These are phyloP conservation scores for Citrus glauca DNA, from an alignment of 345 rosid genomes.

Conservation along the genomic window DNA sequence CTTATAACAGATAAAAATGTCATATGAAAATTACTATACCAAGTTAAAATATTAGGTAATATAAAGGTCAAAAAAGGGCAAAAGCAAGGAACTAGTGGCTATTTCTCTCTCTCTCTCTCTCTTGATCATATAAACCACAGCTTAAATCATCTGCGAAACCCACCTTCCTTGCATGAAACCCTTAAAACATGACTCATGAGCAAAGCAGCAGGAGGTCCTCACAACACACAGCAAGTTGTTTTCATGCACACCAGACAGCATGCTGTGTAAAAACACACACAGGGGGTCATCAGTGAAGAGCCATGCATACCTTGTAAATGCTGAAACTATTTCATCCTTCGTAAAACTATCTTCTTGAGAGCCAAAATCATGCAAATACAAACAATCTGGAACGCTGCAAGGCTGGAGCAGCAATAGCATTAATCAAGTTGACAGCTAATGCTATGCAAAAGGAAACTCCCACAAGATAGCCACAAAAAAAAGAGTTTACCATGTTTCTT, in stretches of 20 bases:
- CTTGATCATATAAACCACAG: not conserved
- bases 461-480: not conserved
- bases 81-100: not conserved
- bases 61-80: not conserved
- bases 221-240: not conserved
- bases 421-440: constrained; percentile 3
- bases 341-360: constrained; percentile 74
- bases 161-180: too few relatives aligned
- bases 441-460: not conserved
- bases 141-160: not conserved
- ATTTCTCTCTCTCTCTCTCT: not conserved
- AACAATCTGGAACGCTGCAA: constrained; percentile 68
- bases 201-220: not conserved
- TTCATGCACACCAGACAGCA: not conserved
- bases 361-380: constrained; percentile 73
- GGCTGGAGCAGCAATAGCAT: constrained; percentile 41
- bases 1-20: not conserved
- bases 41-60: not conserved
- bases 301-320: constrained; percentile 43
- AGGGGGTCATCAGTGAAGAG: not conserved
- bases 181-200: not conserved
- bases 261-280: not conserved
- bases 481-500: constrained; percentile 49
- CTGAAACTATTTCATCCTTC: constrained; percentile 69
- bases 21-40: not conserved